Evolutionary conservation across 2,329 filamentous ascomycete genomes (phyloP), one percentile per base, ranked within the genome.

Genomic region (Claviceps lovelessii): DNA sequence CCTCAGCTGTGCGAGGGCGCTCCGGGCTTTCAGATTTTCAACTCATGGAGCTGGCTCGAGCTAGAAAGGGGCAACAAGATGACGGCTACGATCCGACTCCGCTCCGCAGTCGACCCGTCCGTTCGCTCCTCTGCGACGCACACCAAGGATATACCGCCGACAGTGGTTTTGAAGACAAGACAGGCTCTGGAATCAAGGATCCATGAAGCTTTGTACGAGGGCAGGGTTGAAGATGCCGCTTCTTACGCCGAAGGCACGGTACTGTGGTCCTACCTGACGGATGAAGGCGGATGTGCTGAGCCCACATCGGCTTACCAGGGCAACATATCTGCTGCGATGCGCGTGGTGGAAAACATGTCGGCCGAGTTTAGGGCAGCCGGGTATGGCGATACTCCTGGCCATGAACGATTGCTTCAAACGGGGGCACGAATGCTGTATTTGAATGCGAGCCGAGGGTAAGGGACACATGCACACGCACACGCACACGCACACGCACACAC

Each of bases 391-490:
- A 67, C 69, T 8, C 58, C 68, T 0, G 62, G 70, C 2, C 76
- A 81, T 42, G 86, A 95, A 66, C 70, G 78, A 0, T 70, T 89
- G 0, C 77, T 90, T 17, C 88, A 95, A 69, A 76, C 76, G 55
- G 79, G 83, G 35, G 77, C 84, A 6, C 76, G 73, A 9, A 70
- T 96, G 0, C 68, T 95, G 1, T 79, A 81, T 57, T 69, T 81
- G 58, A 84, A 94, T 66, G 74, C 83, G 44, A 76, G 73, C 2
- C 75, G 76, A 57, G 79, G 76, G 76, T 78, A 61, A 67, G 74
- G 63, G 10, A 29, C 15, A 19, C 19, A 50, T 23, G 11, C 31
- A 19, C 11, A 50, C 42, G 11, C 44, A 37, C 10, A 1, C 11
- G 44, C 3, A 23, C 23, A 23, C 1, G 23, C 23, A 23, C 23